Evolutionary conservation across 305 asterid species (phyloP).

Genomic region (Solanum hybrid): DNA sequence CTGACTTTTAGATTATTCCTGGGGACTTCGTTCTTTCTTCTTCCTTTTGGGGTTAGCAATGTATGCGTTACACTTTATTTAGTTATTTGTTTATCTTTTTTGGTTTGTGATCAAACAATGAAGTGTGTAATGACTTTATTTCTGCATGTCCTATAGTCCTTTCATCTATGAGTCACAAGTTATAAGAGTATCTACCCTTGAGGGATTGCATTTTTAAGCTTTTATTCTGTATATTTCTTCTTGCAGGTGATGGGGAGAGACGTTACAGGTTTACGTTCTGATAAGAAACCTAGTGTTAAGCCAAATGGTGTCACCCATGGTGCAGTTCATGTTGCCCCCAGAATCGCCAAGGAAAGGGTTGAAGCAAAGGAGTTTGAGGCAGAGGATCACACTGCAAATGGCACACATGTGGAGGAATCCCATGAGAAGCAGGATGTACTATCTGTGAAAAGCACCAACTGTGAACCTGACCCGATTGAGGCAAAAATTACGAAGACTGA

Average conservation of each 20-base stretch:
- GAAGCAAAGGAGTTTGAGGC: constrained; percentile 26
- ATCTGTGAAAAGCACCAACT: constrained; percentile 48
- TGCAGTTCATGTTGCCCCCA: constrained; percentile 35
- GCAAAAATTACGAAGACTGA: constrained; percentile 42
- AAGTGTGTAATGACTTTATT: neutral
- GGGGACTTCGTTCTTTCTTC: neutral
- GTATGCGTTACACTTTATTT: neutral
- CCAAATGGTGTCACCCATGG: constrained; percentile 34
- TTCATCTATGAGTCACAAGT: neutral
- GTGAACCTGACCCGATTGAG: constrained; percentile 24
- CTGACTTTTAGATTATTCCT: neutral
- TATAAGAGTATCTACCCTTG: neutral
- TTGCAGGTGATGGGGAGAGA: constrained; percentile 68
- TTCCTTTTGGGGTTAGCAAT: neutral
- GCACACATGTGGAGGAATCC: constrained; percentile 20
- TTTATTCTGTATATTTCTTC: neutral
- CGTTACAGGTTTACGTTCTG: constrained; percentile 37
- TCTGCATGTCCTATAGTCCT: neutral
- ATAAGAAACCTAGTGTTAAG: constrained; percentile 36
- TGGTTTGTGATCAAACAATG: neutral
- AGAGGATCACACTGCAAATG: constrained; percentile 24
- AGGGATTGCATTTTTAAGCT: neutral
- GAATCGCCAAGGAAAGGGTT: constrained; percentile 29
- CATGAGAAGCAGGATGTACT: constrained; percentile 49
- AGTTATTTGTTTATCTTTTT: neutral